A percentile compares a stretch with the other conserved stretches of the same genome.
These are phyloP conservation scores for Lanmaoa pseudosensibilis DNA, from an alignment of 768 basidiomycete genomes.

Conservation along the genomic window DNA sequence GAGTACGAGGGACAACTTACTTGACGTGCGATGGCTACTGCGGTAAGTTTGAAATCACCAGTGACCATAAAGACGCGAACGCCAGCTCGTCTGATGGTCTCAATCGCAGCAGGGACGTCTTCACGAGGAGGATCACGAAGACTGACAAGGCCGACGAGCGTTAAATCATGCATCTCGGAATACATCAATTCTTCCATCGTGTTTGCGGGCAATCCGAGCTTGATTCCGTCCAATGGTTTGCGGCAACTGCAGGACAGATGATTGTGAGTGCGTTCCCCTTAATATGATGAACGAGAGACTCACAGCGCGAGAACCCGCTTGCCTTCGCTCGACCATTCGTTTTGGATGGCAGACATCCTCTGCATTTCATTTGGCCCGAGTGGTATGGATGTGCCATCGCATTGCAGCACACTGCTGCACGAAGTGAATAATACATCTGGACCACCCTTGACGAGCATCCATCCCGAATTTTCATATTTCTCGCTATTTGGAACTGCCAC, in stretches of 20 bases:
- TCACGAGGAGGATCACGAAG: conserved; percentile 60
- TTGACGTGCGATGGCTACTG: conserved; percentile 49
- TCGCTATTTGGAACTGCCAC: conserved; percentile 25
- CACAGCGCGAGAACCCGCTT: conserved; percentile 54
- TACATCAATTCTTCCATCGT: conserved; percentile 40
- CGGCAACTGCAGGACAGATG: conserved; percentile 24
- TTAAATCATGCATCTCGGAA: conserved; percentile 39
- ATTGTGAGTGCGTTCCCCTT: background rate
- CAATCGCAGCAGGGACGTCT: conserved; percentile 47
- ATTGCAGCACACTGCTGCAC: conserved; percentile 36
- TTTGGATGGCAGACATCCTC: conserved; percentile 33
- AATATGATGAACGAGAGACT: background rate
- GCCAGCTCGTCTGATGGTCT: conserved; percentile 49
- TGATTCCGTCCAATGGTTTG: conserved; percentile 25
- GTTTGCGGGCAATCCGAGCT: conserved; percentile 24
- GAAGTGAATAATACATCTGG: conserved; percentile 51
- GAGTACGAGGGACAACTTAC: conserved; percentile 28
- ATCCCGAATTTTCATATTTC: conserved; percentile 9
- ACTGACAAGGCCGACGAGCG: conserved; percentile 52
- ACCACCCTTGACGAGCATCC: conserved; percentile 56
- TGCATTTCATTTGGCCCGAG: conserved; percentile 27
- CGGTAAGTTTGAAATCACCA: conserved; percentile 55
- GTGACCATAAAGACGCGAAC: conserved; percentile 59
- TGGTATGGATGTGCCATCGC: conserved; percentile 34
- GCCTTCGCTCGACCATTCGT: conserved; percentile 47